Conservation (phyloP, 306 rosid species). For the Gillenia trifoliata region DNA sequence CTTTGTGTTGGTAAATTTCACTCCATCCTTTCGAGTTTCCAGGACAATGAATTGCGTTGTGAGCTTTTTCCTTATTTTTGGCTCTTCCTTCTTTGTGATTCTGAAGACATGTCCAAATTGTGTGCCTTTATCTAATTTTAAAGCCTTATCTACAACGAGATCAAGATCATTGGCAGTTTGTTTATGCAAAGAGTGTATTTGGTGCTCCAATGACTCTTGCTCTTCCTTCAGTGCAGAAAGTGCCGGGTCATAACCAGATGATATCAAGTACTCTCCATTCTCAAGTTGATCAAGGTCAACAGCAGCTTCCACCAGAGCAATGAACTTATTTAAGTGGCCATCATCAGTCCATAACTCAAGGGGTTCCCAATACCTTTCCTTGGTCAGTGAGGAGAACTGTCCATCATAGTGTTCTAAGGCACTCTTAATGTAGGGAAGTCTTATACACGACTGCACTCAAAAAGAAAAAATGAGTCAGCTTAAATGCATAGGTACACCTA, state of each 20-base stretch:
- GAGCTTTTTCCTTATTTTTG: conserved; percentile 91
- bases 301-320: conserved; percentile 75
- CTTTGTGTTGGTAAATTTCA: conserved; percentile 87
- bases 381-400: conserved; percentile 64
- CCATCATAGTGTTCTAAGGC: conserved; percentile 69
- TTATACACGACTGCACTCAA: conserved; percentile 72
- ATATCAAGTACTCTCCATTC: conserved; percentile 90
- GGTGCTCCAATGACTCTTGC: conserved; percentile 61
- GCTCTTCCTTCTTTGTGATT: conserved; percentile 98
- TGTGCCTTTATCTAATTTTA: conserved; percentile 83
- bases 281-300: conserved; percentile 96
- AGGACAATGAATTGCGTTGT: conserved; percentile 81
- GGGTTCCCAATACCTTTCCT: conserved; percentile 54
- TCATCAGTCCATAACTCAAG: conserved; percentile 75
- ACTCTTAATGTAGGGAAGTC: conserved; percentile 74
- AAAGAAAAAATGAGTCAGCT: conserved; percentile 22
- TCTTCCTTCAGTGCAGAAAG: conserved; percentile 61
- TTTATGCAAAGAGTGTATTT: conserved; percentile 68
- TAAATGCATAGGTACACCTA: not conserved
- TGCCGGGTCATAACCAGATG: conserved; percentile 70
- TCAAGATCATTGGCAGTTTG: conserved; percentile 85
- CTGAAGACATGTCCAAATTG: conserved; percentile 96
- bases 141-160: conserved; percentile 73
- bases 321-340: conserved; percentile 67
- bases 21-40: conserved; percentile 98